These are phyloP conservation scores for Euphorbia schlechtendalii DNA, from an alignment of 441 rosid genomes.

Conservation along the genomic window DNA sequence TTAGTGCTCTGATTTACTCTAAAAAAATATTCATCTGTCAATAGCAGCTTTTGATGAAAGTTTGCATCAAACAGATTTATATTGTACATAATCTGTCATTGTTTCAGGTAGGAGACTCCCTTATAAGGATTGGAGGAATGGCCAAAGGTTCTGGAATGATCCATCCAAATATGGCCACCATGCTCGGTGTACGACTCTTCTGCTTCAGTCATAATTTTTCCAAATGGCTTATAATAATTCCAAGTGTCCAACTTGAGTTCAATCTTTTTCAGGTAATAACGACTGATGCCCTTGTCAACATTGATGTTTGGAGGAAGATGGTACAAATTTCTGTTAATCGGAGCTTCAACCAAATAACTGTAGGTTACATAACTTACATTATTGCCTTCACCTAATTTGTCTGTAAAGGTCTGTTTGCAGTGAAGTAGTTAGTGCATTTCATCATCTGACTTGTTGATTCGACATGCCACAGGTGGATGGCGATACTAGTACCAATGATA, in stretches of 20 bases:
- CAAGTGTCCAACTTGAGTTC: not conserved
- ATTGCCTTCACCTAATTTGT: constrained; percentile 11
- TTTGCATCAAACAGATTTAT: not conserved
- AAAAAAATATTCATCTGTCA: not conserved
- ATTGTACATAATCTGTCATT: constrained; percentile 15
- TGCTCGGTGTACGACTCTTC: constrained; percentile 73
- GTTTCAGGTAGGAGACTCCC: constrained; percentile 64
- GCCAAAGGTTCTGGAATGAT: constrained; percentile 99
- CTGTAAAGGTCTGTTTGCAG: not conserved
- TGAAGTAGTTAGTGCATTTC: not conserved
- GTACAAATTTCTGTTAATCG: constrained; percentile 74
- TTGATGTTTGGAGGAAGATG: constrained; percentile 94
- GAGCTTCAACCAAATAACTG: constrained; percentile 97
- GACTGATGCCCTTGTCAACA: constrained; percentile 71
- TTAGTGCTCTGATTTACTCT: constrained; percentile 8
- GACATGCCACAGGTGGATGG: constrained; percentile 73
- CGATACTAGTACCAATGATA: constrained; percentile 90
- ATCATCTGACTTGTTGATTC: constrained; percentile 8
- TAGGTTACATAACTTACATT: constrained; percentile 39
- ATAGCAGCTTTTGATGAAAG: constrained; percentile 6
- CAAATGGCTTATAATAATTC: constrained; percentile 3
- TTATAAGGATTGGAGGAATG: constrained; percentile 79
- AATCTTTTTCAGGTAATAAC: constrained; percentile 68
- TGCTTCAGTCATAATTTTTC: constrained; percentile 14
- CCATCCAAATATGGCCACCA: constrained; percentile 97